phyloP scores from a whole-genome alignment of 2,329 filamentous ascomycete species.

The Aspergillus neoniger region DNA sequence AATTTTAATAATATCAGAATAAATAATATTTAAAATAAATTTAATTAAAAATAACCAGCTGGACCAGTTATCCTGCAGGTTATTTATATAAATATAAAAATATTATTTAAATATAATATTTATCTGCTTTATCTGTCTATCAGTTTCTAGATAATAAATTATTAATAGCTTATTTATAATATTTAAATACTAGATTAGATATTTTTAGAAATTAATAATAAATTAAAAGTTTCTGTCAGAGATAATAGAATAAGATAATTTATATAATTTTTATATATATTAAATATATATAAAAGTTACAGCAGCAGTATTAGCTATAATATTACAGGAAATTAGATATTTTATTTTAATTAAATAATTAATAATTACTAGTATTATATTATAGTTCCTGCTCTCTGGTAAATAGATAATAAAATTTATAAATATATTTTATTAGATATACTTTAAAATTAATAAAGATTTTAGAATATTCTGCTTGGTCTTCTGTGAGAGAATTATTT shows the following conservation, averaged over 20 bases:
- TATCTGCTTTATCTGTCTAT: background rate
- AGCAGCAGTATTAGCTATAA: background rate
- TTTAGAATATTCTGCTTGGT: background rate
- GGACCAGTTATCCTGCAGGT: background rate
- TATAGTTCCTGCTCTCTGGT: background rate
- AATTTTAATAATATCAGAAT: background rate
- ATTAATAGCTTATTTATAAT: background rate
- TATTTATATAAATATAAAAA: background rate
- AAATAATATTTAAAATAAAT: no score
- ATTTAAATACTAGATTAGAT: background rate
- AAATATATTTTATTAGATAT: background rate
- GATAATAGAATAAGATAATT: background rate
- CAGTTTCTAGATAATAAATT: background rate
- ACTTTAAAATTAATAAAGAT: background rate
- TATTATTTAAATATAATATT: background rate
- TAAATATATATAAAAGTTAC: background rate
- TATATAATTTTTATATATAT: background rate
- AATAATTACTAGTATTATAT: background rate
- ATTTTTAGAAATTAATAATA: background rate
- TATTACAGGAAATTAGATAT: background rate
- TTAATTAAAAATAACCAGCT: background rate
- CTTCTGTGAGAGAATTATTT: background rate
- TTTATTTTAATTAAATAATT: background rate
- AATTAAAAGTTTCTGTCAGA: background rate
- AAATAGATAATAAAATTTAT: background rate